phyloP scores from a whole-genome alignment of 176 grass and related monocot genomes.

The Hordeum marinum region DNA sequence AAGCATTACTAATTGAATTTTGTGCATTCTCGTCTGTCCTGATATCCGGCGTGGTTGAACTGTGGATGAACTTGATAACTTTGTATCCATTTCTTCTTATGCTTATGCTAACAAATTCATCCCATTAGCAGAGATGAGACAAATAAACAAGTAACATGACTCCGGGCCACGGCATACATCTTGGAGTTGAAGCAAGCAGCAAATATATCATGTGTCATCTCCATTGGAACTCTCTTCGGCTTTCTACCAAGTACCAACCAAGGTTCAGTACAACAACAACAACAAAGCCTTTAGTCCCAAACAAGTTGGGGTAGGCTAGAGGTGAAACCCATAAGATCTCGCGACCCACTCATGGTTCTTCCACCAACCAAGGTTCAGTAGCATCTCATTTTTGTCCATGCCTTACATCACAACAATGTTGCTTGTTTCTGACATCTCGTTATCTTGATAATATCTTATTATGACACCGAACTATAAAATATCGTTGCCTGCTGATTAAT shows the following conservation, averaged over 20 bases:
- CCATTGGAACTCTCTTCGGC: neutral
- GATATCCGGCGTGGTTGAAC: neutral
- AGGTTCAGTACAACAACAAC: neutral
- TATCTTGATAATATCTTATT: neutral
- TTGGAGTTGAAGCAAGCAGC: neutral
- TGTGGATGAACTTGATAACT: neutral
- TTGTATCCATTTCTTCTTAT: neutral
- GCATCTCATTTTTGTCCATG: neutral
- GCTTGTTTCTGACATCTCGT: neutral
- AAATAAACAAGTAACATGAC: neutral
- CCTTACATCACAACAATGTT: neutral
- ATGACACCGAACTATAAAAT: neutral
- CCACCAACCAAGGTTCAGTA: neutral
- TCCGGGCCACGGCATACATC: neutral
- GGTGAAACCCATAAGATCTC: no score
- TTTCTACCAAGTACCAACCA: neutral
- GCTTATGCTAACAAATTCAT: slow-evolving; percentile 2
- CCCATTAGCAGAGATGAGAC: neutral
- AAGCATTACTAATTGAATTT: neutral
- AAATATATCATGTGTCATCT: neutral
- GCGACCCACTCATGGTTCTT: no score
- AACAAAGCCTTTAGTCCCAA: no score
- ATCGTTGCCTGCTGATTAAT: neutral
- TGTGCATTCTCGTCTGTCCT: neutral
- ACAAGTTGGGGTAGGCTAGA: no score